Evolutionary conservation across 2,329 filamentous ascomycete species (phyloP).

Genomic region (Sclerotinia borealis): DNA sequence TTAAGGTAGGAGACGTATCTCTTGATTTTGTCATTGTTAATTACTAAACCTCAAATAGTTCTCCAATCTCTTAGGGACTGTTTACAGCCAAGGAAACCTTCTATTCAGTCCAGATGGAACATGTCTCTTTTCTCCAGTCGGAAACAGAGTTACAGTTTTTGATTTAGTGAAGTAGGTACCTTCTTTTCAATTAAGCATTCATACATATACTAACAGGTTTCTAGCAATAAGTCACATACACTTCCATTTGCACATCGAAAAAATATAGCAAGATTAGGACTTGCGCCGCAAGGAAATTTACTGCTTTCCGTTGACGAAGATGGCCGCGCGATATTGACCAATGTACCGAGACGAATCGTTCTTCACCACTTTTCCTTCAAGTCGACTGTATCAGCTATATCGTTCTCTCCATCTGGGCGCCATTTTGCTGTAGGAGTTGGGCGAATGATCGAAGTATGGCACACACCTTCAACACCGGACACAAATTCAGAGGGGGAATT

Average conservation of each 20-base stretch:
- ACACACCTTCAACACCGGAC: slow-evolving; percentile 85
- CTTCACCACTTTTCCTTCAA: slow-evolving; percentile 97
- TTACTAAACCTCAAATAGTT: slow-evolving; percentile 57
- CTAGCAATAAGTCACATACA: slow-evolving; percentile 79
- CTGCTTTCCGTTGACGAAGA: slow-evolving; percentile 91
- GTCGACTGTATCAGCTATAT: slow-evolving; percentile 70
- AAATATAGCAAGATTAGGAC: slow-evolving; percentile 82
- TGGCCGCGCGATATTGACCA: slow-evolving; percentile 88
- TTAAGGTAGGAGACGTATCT: slow-evolving; percentile 62
- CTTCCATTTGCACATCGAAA: slow-evolving; percentile 88
- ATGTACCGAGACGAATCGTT: slow-evolving; percentile 75
- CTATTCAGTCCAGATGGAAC: slow-evolving; percentile 95
- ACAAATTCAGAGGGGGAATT: slow-evolving; percentile 72
- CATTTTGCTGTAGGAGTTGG: slow-evolving; percentile 88
- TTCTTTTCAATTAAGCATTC: neutral
- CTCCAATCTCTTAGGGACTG: slow-evolving; percentile 94
- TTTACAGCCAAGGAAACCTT: slow-evolving; percentile 96
- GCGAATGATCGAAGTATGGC: slow-evolving; percentile 89
- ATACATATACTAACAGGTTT: neutral
- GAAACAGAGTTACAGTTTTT: slow-evolving; percentile 92
- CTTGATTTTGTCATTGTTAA: neutral
- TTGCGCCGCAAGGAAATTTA: slow-evolving; percentile 86
- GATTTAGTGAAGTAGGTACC: slow-evolving; percentile 78
- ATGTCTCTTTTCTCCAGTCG: slow-evolving; percentile 90
- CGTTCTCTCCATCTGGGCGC: slow-evolving; percentile 84